Percentiles rank a stretch among this genome's conserved stretches.
These are phyloP conservation scores for Myriosclerotinia curreyana DNA, from an alignment of 2,329 filamentous ascomycete species.

Conservation along the genomic window DNA sequence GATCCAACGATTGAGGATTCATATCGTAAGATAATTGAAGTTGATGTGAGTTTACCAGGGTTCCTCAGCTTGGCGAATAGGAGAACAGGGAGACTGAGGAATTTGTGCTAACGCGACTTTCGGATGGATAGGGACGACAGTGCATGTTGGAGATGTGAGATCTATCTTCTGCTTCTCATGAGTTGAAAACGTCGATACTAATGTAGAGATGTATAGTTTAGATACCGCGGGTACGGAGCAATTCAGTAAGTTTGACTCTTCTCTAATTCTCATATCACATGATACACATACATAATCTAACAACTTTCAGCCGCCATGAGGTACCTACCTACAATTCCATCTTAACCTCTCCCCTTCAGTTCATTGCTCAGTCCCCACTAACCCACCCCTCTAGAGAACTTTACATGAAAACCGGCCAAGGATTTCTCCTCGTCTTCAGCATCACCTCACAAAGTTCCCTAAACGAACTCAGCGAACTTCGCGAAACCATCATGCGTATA, in stretches of 20 bases:
- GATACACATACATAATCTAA: conserved; percentile 27
- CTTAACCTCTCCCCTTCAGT: no score
- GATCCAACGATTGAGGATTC: conserved; percentile 62
- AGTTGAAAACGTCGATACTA: conserved; percentile 21
- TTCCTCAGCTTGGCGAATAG: not conserved
- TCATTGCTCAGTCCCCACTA: not conserved
- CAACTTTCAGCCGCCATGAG: conserved; percentile 51
- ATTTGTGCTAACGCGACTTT: conserved; percentile 9
- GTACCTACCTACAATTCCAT: conserved; percentile 40
- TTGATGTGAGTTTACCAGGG: conserved; percentile 56
- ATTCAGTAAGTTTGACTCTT: conserved; percentile 58
- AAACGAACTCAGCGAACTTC: conserved; percentile 66
- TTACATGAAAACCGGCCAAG: conserved; percentile 74
- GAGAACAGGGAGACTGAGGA: conserved; percentile 15
- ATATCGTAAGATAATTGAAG: conserved; percentile 59
- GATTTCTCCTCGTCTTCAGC: conserved; percentile 71
- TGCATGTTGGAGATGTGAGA: conserved; percentile 68
- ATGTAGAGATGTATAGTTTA: conserved; percentile 45
- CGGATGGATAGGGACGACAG: conserved; percentile 56
- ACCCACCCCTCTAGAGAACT: conserved; percentile 52
- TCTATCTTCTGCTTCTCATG: conserved; percentile 16
- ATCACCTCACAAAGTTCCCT: conserved; percentile 69
- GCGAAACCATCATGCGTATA: conserved; percentile 70
- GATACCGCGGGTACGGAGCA: conserved; percentile 75
- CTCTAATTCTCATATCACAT: conserved; percentile 27